Base-by-base conservation (phyloP, 2,329 filamentous ascomycete genomes). In the Fusarium falciforme region DNA sequence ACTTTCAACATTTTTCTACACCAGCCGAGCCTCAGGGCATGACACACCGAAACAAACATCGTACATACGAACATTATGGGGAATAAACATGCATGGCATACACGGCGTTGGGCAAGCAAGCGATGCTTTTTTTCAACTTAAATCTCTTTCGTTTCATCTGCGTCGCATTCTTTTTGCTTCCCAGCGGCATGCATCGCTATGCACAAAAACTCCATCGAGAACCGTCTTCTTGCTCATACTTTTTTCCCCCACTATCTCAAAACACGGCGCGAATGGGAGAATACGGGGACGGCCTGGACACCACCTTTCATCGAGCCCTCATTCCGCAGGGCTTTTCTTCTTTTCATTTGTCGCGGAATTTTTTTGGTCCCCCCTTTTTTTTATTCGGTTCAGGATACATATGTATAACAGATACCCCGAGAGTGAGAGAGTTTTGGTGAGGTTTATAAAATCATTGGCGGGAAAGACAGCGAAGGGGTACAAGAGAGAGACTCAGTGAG, bases 361-460 rank as follows among this genome's bases (percentile, higher is more conserved):
- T 70, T 61, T 66, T 61, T 33, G 64, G 44, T 29, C 61, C 64
- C 42, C 70, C 67, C 61, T 70, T 70, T 66, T 49, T 52, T 69
- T 22, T 20, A 42, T 42, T 68, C 68, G 57, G 64, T 77, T 73
- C 68, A 49, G 70, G 68, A 77, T 72, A 68, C 60, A 74, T 65
- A 73, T 78, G 76, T 78, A 78, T 65, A 78, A 77, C 75, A 78
- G 75, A 78, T 78, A 78, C 77, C 77, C 77, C 73, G 66, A 72
- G 66, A 73, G 70, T 76, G 72, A 72, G 66, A 73, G 68, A 77
- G 72, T 76, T 73, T 75, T 67, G 72, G 76, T 70, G 72, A 72
- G 68, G 61, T 49, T 44, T 59, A 40, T 20, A 64, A 75, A 75
- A 67, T 60, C 68, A 74, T 66, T 70, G 61, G 68, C 55, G 59